Conservation (phyloP, 768 basidiomycete species). For the Russula griseocarnosa region DNA sequence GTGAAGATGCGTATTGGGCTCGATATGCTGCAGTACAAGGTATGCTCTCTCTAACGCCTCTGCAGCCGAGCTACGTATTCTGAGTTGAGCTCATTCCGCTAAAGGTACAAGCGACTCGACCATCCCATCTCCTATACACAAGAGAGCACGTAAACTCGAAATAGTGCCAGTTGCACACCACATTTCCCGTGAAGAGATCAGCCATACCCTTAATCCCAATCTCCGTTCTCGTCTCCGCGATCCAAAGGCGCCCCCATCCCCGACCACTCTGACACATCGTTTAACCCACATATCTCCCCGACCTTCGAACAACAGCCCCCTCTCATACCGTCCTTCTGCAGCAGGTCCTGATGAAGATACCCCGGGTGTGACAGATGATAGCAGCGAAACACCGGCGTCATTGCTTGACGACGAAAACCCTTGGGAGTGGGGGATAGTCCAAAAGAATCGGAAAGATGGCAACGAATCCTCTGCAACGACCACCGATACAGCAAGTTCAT, state of each 20-base stretch:
- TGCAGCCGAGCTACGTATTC: slow-evolving; percentile 1
- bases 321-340: background rate
- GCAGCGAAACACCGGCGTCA: slow-evolving; percentile 16
- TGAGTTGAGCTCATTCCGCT: background rate
- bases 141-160: slow-evolving; percentile 32
- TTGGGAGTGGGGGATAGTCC: background rate
- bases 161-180: slow-evolving; percentile 19
- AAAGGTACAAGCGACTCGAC: slow-evolving; percentile 72
- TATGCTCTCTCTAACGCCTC: slow-evolving; percentile 32
- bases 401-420: slow-evolving; percentile 3
- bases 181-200: slow-evolving; percentile 26
- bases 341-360: slow-evolving; percentile 12
- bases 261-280: slow-evolving; percentile 31
- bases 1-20: slow-evolving; percentile 73
- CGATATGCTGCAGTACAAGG: slow-evolving; percentile 69
- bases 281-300: slow-evolving; percentile 34
- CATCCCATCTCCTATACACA: slow-evolving; percentile 48
- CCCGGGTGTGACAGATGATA: slow-evolving; percentile 18
- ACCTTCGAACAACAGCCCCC: background rate
- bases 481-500: background rate
- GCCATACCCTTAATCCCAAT: slow-evolving; percentile 28
- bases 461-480: background rate
- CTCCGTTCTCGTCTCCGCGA: slow-evolving; percentile 25
- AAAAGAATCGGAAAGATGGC: background rate
- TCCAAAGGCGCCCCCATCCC: slow-evolving; percentile 35